phyloP scores from a whole-genome alignment of 2,329 filamentous ascomycete genomes.

The Fusarium concolor region DNA sequence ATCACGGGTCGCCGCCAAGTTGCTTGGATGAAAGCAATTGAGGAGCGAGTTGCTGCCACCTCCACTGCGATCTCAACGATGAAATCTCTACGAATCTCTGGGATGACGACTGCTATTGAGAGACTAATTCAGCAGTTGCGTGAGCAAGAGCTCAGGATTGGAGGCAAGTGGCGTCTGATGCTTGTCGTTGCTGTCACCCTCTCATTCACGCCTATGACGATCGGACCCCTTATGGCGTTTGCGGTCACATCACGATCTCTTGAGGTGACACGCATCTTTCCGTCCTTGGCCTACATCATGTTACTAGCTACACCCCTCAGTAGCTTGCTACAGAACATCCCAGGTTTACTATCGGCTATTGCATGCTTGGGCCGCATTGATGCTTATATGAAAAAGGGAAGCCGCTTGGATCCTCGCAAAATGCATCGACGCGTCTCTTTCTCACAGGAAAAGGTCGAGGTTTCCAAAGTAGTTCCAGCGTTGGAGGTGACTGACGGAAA shows the following conservation, averaged over 20 bases:
- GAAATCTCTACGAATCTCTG: slow-evolving; percentile 48
- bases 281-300: slow-evolving; percentile 46
- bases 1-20: slow-evolving; percentile 42
- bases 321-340: slow-evolving; percentile 47
- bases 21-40: slow-evolving; percentile 48
- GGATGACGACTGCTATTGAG: slow-evolving; percentile 45
- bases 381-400: neutral
- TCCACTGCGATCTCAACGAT: slow-evolving; percentile 43
- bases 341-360: slow-evolving; percentile 29
- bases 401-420: neutral
- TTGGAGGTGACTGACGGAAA: neutral
- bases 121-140: slow-evolving; percentile 42
- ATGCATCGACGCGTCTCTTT: neutral
- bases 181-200: slow-evolving; percentile 45
- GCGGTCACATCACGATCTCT: slow-evolving; percentile 41
- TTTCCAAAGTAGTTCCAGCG: neutral
- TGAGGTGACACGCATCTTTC: slow-evolving; percentile 46
- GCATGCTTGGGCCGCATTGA: slow-evolving; percentile 12
- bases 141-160: slow-evolving; percentile 40
- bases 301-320: slow-evolving; percentile 45
- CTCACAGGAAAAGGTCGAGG: neutral
- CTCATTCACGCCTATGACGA: slow-evolving; percentile 47
- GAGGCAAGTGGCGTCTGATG: slow-evolving; percentile 41
- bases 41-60: slow-evolving; percentile 45
- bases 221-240: slow-evolving; percentile 52